Base-by-base conservation (phyloP, 2,329 filamentous ascomycete genomes). In the Raffaelea albimanens region DNA sequence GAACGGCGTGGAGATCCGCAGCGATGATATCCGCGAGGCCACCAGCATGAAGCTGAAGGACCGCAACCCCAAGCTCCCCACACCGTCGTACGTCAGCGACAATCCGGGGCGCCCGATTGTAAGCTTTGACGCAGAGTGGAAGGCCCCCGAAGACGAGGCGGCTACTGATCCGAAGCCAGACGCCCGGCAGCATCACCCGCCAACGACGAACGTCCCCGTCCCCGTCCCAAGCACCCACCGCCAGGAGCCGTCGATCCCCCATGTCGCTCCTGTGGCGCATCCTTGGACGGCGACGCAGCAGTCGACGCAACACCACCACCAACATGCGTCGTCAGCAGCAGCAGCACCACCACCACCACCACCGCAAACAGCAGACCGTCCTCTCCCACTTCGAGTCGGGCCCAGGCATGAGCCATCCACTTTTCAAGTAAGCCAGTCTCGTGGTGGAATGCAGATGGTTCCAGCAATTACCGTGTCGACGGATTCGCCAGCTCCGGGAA, bases 51-150 rank as follows among this genome's bases (percentile, higher is more conserved):
- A 74, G 62, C 71, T 93, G 54, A 89, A 82, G 63, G 88, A 95
- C 65, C 83, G 90, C 60, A 96, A 89, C 66, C 68, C 82, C 49
- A 94, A 87, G 62, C 73, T 97, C 52, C 91, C 90, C 23, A 91
- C 85, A 59, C 91, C 91, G 55, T 87, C 86, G 47, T 83, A 87
- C 59, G 90, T 97, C 65, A 96, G 89, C 69, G 85, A 96, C 69
- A 85, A 78, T 61, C 85, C 86, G 58, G 88, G 88, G 58, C 82
- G 91, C 62, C 91, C 91, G 53, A 97, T 97, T 72, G 91, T 97
- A 74, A 97, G 91, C 76, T 97, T 97, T 75, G 79, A 95, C 67
- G 78, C 78, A 59, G 78, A 84, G 62, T 95, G 87, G 82, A 85
- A 81, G 72, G 77, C 81, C 61, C 78, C 77, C 62, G 44, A 41